Conservation (phyloP, 1,139 yeast genomes). For the Yamadazyma sp. region DNA sequence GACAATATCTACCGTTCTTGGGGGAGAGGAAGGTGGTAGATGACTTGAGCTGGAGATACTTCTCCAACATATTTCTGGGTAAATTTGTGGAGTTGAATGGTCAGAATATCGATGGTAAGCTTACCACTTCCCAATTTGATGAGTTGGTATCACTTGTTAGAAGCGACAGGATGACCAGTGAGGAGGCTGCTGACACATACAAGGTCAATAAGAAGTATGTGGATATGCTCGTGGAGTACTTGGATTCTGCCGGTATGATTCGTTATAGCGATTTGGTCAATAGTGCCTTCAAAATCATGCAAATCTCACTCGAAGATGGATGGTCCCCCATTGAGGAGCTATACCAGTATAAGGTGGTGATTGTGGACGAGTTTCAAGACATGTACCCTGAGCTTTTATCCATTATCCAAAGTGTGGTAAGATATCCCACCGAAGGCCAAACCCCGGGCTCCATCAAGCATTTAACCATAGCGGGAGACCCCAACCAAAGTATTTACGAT, state of each 20-base stretch:
- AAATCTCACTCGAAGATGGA: slow-evolving; percentile 11
- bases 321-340: slow-evolving; percentile 22
- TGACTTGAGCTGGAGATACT: slow-evolving; percentile 51
- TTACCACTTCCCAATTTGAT: slow-evolving; percentile 33
- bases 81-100: slow-evolving; percentile 24
- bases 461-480: slow-evolving; percentile 71
- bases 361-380: slow-evolving; percentile 81
- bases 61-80: slow-evolving; percentile 34
- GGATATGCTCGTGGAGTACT: slow-evolving; percentile 20
- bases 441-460: slow-evolving; percentile 35
- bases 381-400: slow-evolving; percentile 53
- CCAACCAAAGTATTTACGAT: slow-evolving; percentile 68
- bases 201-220: slow-evolving; percentile 24
- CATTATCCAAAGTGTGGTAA: slow-evolving; percentile 39
- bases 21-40: slow-evolving; percentile 44
- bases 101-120: slow-evolving; percentile 21
- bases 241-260: slow-evolving; percentile 33
- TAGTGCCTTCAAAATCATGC: slow-evolving; percentile 29
- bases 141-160: slow-evolving; percentile 31
- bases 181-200: slow-evolving; percentile 25
- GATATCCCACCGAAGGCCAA: slow-evolving; percentile 25
- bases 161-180: slow-evolving; percentile 25
- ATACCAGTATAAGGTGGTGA: slow-evolving; percentile 33
- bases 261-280: slow-evolving; percentile 37
- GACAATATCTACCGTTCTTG: slow-evolving; percentile 20